A percentile compares a stretch with the other conserved stretches of the same genome.
Conservation (phyloP, 192 early-diverging fungal species). For the Umbelopsis ramanniana region DNA sequence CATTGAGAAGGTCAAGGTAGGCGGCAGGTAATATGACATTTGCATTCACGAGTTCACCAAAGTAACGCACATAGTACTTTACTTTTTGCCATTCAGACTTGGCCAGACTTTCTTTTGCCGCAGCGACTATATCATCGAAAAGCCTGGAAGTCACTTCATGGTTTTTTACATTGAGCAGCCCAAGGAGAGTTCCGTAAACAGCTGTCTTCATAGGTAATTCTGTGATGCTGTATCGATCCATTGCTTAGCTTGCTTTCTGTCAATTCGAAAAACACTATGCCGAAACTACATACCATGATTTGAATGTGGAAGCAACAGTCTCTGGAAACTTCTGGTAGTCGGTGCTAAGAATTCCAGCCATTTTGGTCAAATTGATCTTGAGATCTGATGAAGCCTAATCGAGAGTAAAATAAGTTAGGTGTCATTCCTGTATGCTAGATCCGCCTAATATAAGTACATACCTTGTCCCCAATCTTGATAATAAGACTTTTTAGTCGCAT, state of each 20-base stretch:
- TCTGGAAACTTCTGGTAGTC: slow-evolving; percentile 70
- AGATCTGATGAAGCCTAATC: slow-evolving; percentile 61
- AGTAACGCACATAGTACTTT: slow-evolving; percentile 81
- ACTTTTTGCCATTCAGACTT: slow-evolving; percentile 69
- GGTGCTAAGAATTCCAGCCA: slow-evolving; percentile 70
- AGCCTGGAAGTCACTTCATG: slow-evolving; percentile 54
- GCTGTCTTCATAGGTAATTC: slow-evolving; percentile 77
- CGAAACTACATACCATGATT: slow-evolving; percentile 50
- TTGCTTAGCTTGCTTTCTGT: not conserved
- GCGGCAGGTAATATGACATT: slow-evolving; percentile 73
- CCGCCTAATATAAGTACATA: slow-evolving; percentile 22
- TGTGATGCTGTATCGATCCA: slow-evolving; percentile 49
- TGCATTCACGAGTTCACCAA: slow-evolving; percentile 78
- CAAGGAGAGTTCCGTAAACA: slow-evolving; percentile 82
- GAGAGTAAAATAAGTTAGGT: not conserved
- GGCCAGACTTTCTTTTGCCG: slow-evolving; percentile 60
- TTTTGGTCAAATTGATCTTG: slow-evolving; percentile 66
- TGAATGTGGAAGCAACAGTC: slow-evolving; percentile 64
- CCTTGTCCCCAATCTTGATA: slow-evolving; percentile 79
- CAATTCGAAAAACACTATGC: not conserved
- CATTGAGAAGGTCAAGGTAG: slow-evolving; percentile 66
- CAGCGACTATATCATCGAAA: slow-evolving; percentile 57
- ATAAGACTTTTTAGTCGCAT: slow-evolving; percentile 71
- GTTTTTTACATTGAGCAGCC: slow-evolving; percentile 71
- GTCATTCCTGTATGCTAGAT: not conserved